Percentiles rank a stretch among this genome's conserved stretches.
These are phyloP conservation scores for Willaertia magna DNA, from an alignment of 208 protist species.

Conservation along the genomic window DNA sequence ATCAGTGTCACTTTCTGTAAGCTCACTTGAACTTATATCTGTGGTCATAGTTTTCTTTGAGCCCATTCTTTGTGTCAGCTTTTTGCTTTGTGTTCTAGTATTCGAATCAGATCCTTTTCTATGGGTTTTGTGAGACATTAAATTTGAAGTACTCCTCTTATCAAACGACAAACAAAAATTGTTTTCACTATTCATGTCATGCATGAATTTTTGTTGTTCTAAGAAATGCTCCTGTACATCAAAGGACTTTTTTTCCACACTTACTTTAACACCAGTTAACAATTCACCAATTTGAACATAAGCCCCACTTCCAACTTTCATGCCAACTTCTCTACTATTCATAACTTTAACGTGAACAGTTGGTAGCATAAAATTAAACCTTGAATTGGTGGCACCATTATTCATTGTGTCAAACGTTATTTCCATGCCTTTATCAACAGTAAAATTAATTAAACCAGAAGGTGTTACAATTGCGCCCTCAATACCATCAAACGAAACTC, in stretches of 20 bases:
- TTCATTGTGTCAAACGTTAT: background rate
- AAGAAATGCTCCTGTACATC: background rate
- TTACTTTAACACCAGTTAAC: background rate
- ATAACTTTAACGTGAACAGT: background rate
- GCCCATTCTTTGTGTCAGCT: background rate
- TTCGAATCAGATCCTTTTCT: background rate
- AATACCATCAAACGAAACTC: background rate
- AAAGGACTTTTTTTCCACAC: background rate
- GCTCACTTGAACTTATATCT: background rate
- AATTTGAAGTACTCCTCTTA: background rate
- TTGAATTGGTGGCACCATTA: background rate
- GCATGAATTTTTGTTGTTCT: background rate
- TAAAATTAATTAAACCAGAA: background rate
- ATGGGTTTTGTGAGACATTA: too few species aligned
- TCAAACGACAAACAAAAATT: background rate
- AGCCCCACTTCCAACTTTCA: background rate
- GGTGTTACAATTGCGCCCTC: background rate
- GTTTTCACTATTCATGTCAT: background rate
- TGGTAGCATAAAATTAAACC: background rate
- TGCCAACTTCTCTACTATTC: background rate
- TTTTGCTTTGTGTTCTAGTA: background rate
- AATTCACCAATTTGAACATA: background rate
- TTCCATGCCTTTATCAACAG: background rate
- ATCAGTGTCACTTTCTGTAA: background rate
- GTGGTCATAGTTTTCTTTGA: background rate